phyloP scores from a whole-genome alignment of 2,329 filamentous ascomycete species.

The Coniochaeta sp. region DNA sequence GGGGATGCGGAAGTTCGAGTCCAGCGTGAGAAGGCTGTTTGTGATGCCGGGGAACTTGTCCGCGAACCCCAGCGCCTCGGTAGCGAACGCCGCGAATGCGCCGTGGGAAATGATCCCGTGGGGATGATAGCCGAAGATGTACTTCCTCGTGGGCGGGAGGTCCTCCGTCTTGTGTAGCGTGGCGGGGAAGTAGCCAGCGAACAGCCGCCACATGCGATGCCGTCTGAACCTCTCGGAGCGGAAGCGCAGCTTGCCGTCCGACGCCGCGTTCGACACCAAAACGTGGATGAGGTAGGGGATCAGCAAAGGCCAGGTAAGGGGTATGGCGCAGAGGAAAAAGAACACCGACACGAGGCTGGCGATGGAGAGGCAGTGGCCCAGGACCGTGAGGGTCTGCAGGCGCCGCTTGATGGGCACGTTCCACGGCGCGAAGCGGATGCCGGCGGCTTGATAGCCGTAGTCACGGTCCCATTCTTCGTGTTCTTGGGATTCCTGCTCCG shows the following conservation, averaged over 20 bases:
- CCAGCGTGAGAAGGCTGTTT: slow-evolving; percentile 88
- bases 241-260: slow-evolving; percentile 66
- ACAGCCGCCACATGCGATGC: slow-evolving; percentile 75
- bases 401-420: slow-evolving; percentile 65
- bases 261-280: slow-evolving; percentile 69
- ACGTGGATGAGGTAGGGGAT: slow-evolving; percentile 77
- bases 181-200: slow-evolving; percentile 89
- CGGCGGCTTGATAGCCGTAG: slow-evolving; percentile 21
- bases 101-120: slow-evolving; percentile 97
- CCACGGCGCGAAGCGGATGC: slow-evolving; percentile 79
- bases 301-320: slow-evolving; percentile 78
- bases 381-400: slow-evolving; percentile 70
- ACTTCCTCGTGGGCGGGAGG: slow-evolving; percentile 76
- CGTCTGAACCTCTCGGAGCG: slow-evolving; percentile 72
- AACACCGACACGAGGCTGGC: slow-evolving; percentile 69
- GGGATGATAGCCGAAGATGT: slow-evolving; percentile 95
- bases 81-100: slow-evolving; percentile 87
- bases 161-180: slow-evolving; percentile 77
- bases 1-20: slow-evolving; percentile 89
- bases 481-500: slow-evolving; percentile 10
- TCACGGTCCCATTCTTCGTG: slow-evolving; percentile 7
- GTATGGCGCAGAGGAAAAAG: slow-evolving; percentile 86
- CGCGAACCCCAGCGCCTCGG: slow-evolving; percentile 80
- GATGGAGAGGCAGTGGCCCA: slow-evolving; percentile 67
- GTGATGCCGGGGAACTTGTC: slow-evolving; percentile 91